Evolutionary conservation across 148 eudicot genomes (phyloP).

Genomic region (Rhododendron ovatum): DNA sequence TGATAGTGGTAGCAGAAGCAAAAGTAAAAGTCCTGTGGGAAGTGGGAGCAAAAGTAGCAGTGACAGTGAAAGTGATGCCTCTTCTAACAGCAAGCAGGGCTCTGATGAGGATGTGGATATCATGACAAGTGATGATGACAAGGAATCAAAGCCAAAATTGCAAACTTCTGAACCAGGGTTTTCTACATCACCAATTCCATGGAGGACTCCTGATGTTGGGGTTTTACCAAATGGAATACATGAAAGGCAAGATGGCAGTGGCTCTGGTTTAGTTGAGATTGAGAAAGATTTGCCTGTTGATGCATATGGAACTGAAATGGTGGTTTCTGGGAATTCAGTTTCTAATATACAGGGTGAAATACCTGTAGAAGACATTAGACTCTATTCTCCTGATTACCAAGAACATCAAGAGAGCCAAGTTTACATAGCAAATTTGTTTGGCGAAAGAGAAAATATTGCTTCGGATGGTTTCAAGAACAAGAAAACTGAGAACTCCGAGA

Average conservation of each 20-base stretch:
- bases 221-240: conserved; percentile 28
- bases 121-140: conserved; percentile 71
- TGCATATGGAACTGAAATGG: conserved; percentile 40
- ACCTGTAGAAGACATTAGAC: conserved; percentile 25
- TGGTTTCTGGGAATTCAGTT: conserved; percentile 17
- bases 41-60: conserved; percentile 82
- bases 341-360: conserved; percentile 25
- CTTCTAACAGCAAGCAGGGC: conserved; percentile 85
- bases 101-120: conserved; percentile 95
- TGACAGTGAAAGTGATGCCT: conserved; percentile 88
- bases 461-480: conserved; percentile 33
- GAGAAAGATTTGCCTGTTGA: conserved; percentile 45
- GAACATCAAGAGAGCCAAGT: conserved; percentile 27
- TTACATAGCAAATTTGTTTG: conserved; percentile 12
- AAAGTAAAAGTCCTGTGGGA: conserved; percentile 70
- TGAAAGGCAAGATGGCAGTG: conserved; percentile 51
- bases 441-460: conserved; percentile 32
- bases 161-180: conserved; percentile 36
- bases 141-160: conserved; percentile 44
- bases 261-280: conserved; percentile 56
- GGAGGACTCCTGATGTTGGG: conserved; percentile 37
- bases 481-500: conserved; percentile 29
- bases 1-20: conserved; percentile 65
- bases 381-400: conserved; percentile 28
- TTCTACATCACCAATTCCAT: conserved; percentile 29